phyloP scores from a whole-genome alignment of 1,284 basidiomycete genomes.

The Filobasidium uniguttulatum region DNA sequence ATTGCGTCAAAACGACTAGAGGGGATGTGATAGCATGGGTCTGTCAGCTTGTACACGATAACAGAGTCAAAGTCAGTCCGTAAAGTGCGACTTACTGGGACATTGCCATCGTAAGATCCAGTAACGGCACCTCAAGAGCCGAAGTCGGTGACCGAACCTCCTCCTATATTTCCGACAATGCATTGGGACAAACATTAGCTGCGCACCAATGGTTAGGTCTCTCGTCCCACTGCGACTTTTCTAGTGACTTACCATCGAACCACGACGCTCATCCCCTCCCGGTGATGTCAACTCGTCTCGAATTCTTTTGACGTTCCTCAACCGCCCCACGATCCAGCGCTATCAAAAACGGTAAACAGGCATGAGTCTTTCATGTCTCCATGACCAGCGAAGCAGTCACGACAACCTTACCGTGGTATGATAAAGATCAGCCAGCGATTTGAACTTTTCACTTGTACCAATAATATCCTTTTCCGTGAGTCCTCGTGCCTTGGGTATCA shows the following conservation, averaged over 20 bases:
- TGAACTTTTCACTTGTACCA: conserved; percentile 57
- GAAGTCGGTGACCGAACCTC: no score
- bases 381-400: not conserved
- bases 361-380: conserved; percentile 1
- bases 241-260: not conserved
- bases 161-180: no score
- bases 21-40: not conserved
- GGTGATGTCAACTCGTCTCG: conserved; percentile 9
- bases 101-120: conserved; percentile 63
- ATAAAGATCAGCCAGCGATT: conserved; percentile 65
- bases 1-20: conserved; percentile 78
- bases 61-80: not conserved
- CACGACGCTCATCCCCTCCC: not conserved
- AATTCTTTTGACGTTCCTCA: conserved; percentile 51
- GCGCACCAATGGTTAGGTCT: no score
- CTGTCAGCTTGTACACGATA: not conserved
- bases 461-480: conserved; percentile 60
- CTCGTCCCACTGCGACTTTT: no score
- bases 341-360: conserved; percentile 24
- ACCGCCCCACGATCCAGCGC: conserved; percentile 66
- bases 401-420: conserved; percentile 59
- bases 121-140: no score
- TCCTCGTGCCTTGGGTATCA: conserved; percentile 40
- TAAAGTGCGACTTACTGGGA: conserved; percentile 47
- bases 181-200: no score